These are phyloP conservation scores for Gossypium laxum DNA, from an alignment of 441 rosid genomes.

Conservation along the genomic window DNA sequence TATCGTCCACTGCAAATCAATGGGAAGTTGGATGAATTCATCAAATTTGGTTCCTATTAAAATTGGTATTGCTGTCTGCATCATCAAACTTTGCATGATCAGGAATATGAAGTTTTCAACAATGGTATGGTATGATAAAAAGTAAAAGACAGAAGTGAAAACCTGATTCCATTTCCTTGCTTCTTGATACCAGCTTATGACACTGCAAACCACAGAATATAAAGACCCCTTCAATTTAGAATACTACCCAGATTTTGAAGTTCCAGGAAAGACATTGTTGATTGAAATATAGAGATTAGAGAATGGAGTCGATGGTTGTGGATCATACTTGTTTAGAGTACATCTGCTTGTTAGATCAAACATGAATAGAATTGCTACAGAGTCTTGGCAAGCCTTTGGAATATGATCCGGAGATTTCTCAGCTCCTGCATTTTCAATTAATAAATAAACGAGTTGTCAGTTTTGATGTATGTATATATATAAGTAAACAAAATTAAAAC, in stretches of 20 bases:
- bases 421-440: conserved; percentile 32
- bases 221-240: not conserved
- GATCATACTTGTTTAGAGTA: conserved; percentile 44
- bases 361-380: conserved; percentile 74
- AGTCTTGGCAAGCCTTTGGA: conserved; percentile 58
- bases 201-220: conserved; percentile 28
- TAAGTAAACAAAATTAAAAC: too few relatives aligned
- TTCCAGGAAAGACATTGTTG: not conserved
- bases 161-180: conserved; percentile 79
- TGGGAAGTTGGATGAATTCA: conserved; percentile 82
- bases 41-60: conserved; percentile 75
- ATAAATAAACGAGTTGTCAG: not conserved
- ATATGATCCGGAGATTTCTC: conserved; percentile 37
- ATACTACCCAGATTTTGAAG: not conserved
- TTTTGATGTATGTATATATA: not conserved
- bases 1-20: conserved; percentile 75
- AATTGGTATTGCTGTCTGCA: conserved; percentile 57
- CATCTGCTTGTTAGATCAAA: conserved; percentile 69
- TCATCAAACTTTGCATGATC: not conserved
- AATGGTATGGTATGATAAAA: not conserved
- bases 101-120: not conserved
- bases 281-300: not conserved
- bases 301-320: not conserved
- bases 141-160: not conserved
- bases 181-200: conserved; percentile 65